Conservation (phyloP, 768 basidiomycete genomes). For the Termitomyces sp. region DNA sequence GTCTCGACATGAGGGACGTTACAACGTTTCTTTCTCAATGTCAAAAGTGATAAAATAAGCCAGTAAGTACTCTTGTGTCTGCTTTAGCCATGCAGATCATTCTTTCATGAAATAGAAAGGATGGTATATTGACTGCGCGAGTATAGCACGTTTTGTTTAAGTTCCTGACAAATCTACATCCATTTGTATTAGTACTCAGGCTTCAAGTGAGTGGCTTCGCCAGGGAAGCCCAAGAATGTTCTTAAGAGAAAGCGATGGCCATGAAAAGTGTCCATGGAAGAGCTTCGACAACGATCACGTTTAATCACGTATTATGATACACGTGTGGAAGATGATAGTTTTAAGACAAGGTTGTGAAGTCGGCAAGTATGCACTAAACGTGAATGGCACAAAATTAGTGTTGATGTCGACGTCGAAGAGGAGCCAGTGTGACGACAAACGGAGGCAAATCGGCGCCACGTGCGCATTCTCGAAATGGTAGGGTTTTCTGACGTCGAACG, state of each 20-base stretch:
- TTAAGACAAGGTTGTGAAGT: not conserved
- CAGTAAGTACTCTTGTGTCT: not conserved
- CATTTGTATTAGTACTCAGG: not conserved
- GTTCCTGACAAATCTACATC: not conserved
- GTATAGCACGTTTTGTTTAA: not conserved
- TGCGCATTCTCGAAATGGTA: conserved; percentile 17
- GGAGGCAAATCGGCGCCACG: conserved; percentile 30
- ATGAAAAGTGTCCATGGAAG: not conserved
- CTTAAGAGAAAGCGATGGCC: not conserved
- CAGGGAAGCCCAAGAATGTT: not conserved
- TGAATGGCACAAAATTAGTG: not conserved
- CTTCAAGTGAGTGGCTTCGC: not conserved
- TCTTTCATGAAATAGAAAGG: not conserved
- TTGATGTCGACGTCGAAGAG: not conserved
- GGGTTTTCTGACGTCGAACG: conserved; percentile 8
- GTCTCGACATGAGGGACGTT: not conserved
- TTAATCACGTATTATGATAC: not conserved
- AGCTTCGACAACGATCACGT: not conserved
- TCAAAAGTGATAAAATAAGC: not conserved
- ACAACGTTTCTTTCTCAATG: not conserved
- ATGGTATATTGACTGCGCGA: not conserved
- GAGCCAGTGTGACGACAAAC: not conserved
- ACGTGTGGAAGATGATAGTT: not conserved
- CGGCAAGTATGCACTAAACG: not conserved
- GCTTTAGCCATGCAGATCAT: not conserved